Evolutionary conservation across 345 rosid species (phyloP).

Genomic region (Gossypium bickii): DNA sequence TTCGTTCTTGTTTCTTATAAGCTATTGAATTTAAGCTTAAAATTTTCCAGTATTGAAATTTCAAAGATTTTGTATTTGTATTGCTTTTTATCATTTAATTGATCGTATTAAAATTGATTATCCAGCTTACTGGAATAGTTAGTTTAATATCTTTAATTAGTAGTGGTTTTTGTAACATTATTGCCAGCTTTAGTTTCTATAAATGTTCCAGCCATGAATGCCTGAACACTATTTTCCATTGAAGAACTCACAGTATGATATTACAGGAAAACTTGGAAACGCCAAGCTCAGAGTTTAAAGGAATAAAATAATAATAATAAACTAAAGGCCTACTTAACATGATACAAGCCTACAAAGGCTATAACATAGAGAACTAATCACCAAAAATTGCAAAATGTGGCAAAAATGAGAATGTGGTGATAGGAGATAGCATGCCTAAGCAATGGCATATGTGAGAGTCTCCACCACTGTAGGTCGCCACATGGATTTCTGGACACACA

Average conservation of each 20-base stretch:
- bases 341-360: conserved; percentile 14
- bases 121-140: no score
- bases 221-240: not conserved
- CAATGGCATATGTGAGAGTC: conserved; percentile 58
- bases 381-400: not conserved
- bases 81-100: no score
- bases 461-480: conserved; percentile 83
- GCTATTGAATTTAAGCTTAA: no score
- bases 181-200: not conserved
- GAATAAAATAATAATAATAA: not conserved
- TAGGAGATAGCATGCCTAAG: conserved; percentile 23
- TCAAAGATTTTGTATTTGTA: no score
- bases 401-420: not conserved
- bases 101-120: not conserved
- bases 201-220: not conserved
- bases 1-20: no score
- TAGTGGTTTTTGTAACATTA: not conserved
- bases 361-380: conserved; percentile 10
- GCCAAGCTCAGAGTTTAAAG: not conserved
- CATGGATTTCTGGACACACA: conserved; percentile 66
- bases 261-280: not conserved
- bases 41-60: no score
- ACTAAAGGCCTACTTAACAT: conserved; percentile 16
- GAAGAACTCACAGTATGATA: not conserved
- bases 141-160: not conserved